Conservation (phyloP, 495 filamentous ascomycete genomes). For the Hypomontagnella submonticulosa region DNA sequence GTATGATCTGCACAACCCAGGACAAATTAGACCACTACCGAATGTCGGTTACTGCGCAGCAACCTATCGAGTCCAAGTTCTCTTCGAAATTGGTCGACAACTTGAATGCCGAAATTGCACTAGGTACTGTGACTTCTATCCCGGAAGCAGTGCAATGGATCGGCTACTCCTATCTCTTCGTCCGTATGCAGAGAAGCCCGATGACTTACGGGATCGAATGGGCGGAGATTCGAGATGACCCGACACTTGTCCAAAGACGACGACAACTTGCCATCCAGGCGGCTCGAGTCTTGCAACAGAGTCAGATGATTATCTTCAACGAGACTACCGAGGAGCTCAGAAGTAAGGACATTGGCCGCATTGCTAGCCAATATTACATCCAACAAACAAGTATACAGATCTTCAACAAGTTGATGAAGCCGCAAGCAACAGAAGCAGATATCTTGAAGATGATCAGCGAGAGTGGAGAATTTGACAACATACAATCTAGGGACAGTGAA, state of each 20-base stretch:
- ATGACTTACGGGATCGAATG: constrained; percentile 95
- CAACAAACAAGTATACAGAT: constrained; percentile 91
- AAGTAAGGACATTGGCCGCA: constrained; percentile 93
- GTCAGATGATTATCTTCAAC: constrained; percentile 99
- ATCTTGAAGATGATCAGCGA: constrained; percentile 93
- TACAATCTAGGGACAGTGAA: constrained; percentile 90
- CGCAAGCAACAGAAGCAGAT: constrained; percentile 84
- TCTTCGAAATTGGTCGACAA: constrained; percentile 94
- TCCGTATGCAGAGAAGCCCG: constrained; percentile 92
- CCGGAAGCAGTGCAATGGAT: constrained; percentile 95
- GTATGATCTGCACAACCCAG: constrained; percentile 94
- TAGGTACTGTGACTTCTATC: constrained; percentile 97
- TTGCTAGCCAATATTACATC: constrained; percentile 97
- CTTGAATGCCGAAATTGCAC: constrained; percentile 91
- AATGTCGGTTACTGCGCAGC: constrained; percentile 90
- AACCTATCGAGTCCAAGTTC: constrained; percentile 95
- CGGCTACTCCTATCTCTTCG: constrained; percentile 96
- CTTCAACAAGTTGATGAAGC: constrained; percentile 92
- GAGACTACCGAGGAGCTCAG: constrained; percentile 89
- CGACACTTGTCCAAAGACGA: constrained; percentile 81
- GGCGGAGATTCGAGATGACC: constrained; percentile 89
- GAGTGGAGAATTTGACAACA: constrained; percentile 97
- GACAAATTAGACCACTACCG: constrained; percentile 95
- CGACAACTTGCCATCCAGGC: constrained; percentile 87
- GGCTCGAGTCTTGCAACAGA: constrained; percentile 83